Base-by-base conservation (phyloP, 129 eudicot species). In the Flaveria sonorensis region DNA sequence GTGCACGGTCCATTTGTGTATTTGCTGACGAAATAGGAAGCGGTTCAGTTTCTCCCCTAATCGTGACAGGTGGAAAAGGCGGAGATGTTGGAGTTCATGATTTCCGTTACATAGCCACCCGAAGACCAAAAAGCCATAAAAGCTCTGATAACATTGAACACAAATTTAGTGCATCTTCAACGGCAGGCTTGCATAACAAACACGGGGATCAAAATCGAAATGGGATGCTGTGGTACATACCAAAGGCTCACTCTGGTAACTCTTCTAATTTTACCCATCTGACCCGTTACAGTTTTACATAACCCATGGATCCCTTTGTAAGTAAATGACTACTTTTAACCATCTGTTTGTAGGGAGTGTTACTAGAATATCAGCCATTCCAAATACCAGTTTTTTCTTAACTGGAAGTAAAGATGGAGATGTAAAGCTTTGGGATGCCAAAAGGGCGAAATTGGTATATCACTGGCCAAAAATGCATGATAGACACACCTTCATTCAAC, bases 211-310 rank as follows among this genome's bases (percentile, higher is more conserved):
- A 94, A 73, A 94, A 94, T 57, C 87, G 97, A 61, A 85, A 95
- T 81, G 99, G 99, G 71, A 95, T 95, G 99, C 80, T 95, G 26
- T 95, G 99, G 99, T 95, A 95, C 83, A 91, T 95, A 79, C 99
- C 99, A 80, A 95, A 89, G 80, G 98, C 98, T 70, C 98, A 92
- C 78, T 81, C 91, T 86, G 98, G 98, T 92, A 81, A 63, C 30
- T 63, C 15, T 56, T 10, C 10, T 21, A 3, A 23, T 21, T 30
- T 63, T 39, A 30, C 69, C 69, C 45, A 3, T 30, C 15, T 63
- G 69, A 28, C 69, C 69, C 45, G 5, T 28, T 30, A 15, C 46
- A 12, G 24, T 61, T 11, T 23, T 2, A 26, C 21, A 2, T 4
- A 26, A 62, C 68, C 12, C 10, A 36, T 6, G 45, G 68, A 62